A percentile compares a stretch with the other conserved stretches of the same genome.
Conservation (phyloP, 2,329 filamentous ascomycete genomes). For the Alternaria consortialis region DNA sequence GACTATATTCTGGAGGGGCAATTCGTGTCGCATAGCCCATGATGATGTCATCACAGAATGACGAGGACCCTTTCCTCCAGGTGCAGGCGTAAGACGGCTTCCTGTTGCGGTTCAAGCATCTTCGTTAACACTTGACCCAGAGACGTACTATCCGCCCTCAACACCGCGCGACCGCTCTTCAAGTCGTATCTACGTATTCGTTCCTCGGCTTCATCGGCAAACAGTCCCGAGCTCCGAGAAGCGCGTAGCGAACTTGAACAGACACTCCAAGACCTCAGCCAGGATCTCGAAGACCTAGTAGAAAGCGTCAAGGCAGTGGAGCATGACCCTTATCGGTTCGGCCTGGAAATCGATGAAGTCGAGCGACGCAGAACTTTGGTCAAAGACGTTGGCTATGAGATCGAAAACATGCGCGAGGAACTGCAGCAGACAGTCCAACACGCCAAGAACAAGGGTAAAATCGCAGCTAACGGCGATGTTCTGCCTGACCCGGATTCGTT, state of each 20-base stretch:
- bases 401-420: conserved; percentile 89
- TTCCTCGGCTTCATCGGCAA: conserved; percentile 75
- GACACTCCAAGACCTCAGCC: conserved; percentile 75
- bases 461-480: conserved; percentile 55
- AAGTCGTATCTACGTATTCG: conserved; percentile 95
- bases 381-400: conserved; percentile 85
- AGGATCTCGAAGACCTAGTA: conserved; percentile 88
- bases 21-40: conserved; percentile 22
- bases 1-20: background rate
- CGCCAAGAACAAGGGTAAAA: conserved; percentile 50
- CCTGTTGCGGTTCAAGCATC: conserved; percentile 13
- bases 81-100: conserved; percentile 55
- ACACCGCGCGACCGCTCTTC: conserved; percentile 84
- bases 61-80: conserved; percentile 61
- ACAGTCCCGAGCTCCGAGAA: conserved; percentile 70
- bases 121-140: conserved; percentile 59
- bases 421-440: conserved; percentile 68
- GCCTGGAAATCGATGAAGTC: conserved; percentile 84
- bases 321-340: conserved; percentile 84
- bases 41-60: conserved; percentile 51
- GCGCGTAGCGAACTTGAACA: conserved; percentile 78
- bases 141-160: conserved; percentile 86
- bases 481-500: conserved; percentile 69
- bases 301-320: conserved; percentile 89
- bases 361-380: conserved; percentile 81